phyloP scores from a whole-genome alignment of 495 filamentous ascomycete species.

The Lophiotrema nucula region DNA sequence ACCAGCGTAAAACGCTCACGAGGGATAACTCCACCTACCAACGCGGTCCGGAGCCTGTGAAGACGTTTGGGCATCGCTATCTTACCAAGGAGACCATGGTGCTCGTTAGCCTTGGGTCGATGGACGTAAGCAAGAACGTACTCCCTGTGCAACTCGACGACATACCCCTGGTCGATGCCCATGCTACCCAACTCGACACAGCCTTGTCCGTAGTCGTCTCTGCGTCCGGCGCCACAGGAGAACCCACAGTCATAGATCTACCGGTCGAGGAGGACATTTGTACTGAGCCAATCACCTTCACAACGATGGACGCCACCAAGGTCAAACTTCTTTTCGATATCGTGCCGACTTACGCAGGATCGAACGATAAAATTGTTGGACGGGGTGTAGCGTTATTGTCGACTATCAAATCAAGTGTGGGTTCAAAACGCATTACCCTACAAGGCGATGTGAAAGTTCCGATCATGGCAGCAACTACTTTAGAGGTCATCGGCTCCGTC shows the following conservation, averaged over 20 bases:
- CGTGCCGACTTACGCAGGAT: constrained; percentile 92
- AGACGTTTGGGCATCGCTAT: constrained; percentile 94
- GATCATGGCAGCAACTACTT: constrained; percentile 72
- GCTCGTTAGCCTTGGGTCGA: constrained; percentile 86
- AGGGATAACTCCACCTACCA: constrained; percentile 42
- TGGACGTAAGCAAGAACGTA: constrained; percentile 81
- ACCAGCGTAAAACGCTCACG: constrained; percentile 54
- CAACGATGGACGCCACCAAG: constrained; percentile 69
- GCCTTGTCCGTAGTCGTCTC: constrained; percentile 89
- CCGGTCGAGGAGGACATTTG: constrained; percentile 91
- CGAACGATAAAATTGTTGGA: constrained; percentile 81
- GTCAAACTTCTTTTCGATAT: constrained; percentile 94
- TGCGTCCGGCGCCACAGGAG: constrained; percentile 81
- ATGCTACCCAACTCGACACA: constrained; percentile 90
- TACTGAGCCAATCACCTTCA: constrained; percentile 89
- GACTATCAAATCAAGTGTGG: constrained; percentile 76
- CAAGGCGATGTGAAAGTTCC: constrained; percentile 93
- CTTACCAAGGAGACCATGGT: constrained; percentile 85
- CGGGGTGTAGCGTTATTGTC: constrained; percentile 87
- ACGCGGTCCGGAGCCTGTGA: constrained; percentile 68
- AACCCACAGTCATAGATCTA: constrained; percentile 84
- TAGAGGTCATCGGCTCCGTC: constrained; percentile 89
- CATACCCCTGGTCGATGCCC: constrained; percentile 81
- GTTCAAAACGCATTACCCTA: constrained; percentile 76
- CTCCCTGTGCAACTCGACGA: constrained; percentile 84